These are phyloP conservation scores for Aspergillus felis DNA, from an alignment of 2,329 filamentous ascomycete species.

Conservation along the genomic window DNA sequence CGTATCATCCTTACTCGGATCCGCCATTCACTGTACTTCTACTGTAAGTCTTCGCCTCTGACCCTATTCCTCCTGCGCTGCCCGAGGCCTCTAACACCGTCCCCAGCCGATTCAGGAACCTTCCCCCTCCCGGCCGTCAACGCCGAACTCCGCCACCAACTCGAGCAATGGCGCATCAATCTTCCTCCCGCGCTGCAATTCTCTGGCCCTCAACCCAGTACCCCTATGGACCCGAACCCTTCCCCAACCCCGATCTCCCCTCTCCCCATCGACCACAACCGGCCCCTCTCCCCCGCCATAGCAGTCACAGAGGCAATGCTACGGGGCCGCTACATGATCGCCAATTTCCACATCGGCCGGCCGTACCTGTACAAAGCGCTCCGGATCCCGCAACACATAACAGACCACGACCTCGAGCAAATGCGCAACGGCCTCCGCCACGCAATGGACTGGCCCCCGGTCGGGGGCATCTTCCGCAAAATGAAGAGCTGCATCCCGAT, in stretches of 20 bases:
- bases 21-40: slow-evolving; percentile 49
- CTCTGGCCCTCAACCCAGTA: slow-evolving; percentile 26
- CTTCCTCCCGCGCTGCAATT: slow-evolving; percentile 49
- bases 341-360: slow-evolving; percentile 39
- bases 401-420: slow-evolving; percentile 39
- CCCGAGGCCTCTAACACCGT: slow-evolving; percentile 1
- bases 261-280: slow-evolving; percentile 13
- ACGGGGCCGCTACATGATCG: slow-evolving; percentile 34
- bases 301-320: slow-evolving; percentile 38
- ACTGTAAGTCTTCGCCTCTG: slow-evolving; percentile 29
- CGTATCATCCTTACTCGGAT: slow-evolving; percentile 54
- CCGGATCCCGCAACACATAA: slow-evolving; percentile 33
- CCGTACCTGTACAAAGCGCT: slow-evolving; percentile 43
- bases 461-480: slow-evolving; percentile 34
- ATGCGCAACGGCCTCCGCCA: slow-evolving; percentile 36
- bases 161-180: slow-evolving; percentile 53
- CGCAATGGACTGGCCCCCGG: slow-evolving; percentile 42
- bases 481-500: slow-evolving; percentile 44
- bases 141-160: slow-evolving; percentile 51
- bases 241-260: slow-evolving; percentile 19
- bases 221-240: slow-evolving; percentile 18
- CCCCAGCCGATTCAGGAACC: slow-evolving; percentile 37
- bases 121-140: slow-evolving; percentile 48
- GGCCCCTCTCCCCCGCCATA: slow-evolving; percentile 30
- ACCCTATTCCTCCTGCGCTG: not conserved